Evolutionary conservation across 164 flowering plant genomes (phyloP).

Genomic region (Hamamelis virginiana): DNA sequence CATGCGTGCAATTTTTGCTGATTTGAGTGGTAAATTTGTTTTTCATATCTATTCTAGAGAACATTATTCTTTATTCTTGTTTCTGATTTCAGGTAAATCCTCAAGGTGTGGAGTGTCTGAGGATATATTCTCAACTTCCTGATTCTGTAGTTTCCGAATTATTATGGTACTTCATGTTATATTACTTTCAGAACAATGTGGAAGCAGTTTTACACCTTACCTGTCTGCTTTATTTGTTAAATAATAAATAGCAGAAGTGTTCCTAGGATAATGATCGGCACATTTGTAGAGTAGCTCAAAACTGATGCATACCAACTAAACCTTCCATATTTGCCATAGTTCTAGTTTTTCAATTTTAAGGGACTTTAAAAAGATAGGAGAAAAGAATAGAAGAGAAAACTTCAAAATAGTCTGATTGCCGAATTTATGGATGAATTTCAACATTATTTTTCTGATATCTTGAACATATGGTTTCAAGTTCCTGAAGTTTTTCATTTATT

Average conservation of each 20-base stretch:
- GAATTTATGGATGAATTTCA: no score
- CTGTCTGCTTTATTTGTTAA: background rate
- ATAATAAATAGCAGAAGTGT: no score
- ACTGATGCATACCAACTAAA: background rate
- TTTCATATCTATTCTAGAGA: background rate
- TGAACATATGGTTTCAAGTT: no score
- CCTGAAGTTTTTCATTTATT: no score
- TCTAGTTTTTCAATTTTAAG: no score
- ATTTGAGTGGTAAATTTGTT: background rate
- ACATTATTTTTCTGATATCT: no score
- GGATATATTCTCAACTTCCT: slow-evolving; percentile 49
- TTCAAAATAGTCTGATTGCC: no score
- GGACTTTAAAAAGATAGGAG: no score
- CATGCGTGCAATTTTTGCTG: background rate
- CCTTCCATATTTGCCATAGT: no score
- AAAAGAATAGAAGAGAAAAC: no score
- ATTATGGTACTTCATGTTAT: slow-evolving; percentile 48
- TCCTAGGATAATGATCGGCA: no score
- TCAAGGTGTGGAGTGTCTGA: slow-evolving; percentile 62
- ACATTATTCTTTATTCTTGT: background rate
- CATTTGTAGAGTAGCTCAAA: background rate
- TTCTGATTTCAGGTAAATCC: slow-evolving; percentile 60
- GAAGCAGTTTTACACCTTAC: background rate
- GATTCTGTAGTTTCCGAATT: slow-evolving; percentile 58
- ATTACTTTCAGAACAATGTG: background rate